Conservation (phyloP, 2,329 filamentous ascomycete genomes). For the Epichloe sylvatica region DNA sequence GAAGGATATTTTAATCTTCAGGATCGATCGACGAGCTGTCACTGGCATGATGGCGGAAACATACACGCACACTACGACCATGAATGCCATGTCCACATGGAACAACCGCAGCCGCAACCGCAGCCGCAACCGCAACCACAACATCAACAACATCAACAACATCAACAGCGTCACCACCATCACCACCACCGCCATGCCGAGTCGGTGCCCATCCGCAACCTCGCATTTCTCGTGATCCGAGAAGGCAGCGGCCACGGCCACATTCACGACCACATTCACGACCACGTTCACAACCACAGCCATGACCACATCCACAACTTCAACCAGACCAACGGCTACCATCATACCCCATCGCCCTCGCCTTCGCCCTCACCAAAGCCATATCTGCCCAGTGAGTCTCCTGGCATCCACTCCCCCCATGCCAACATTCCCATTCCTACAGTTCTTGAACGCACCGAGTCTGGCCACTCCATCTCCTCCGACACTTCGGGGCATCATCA, state of each 20-base stretch:
- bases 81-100: background rate
- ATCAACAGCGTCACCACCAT: background rate
- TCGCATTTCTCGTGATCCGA: conserved; percentile 26
- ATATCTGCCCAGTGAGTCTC: background rate
- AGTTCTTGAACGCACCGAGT: conserved; percentile 34
- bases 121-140: background rate
- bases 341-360: conserved; percentile 9
- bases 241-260: conserved; percentile 14
- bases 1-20: background rate
- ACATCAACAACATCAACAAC: background rate
- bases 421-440: background rate
- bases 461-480: conserved; percentile 33
- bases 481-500: conserved; percentile 17
- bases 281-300: background rate
- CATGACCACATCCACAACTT: background rate
- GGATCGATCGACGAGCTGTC: background rate
- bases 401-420: background rate
- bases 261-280: conserved; percentile 4
- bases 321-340: conserved; percentile 6
- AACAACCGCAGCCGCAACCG: background rate
- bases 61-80: background rate
- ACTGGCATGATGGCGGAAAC: background rate
- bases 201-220: conserved; percentile 19
- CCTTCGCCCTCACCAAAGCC: conserved; percentile 11
- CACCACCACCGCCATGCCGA: conserved; percentile 3